Percentiles rank a stretch among this genome's conserved stretches.
Evolutionary conservation across 495 filamentous ascomycete species (phyloP).

Genomic region (Entonaema liquescens): DNA sequence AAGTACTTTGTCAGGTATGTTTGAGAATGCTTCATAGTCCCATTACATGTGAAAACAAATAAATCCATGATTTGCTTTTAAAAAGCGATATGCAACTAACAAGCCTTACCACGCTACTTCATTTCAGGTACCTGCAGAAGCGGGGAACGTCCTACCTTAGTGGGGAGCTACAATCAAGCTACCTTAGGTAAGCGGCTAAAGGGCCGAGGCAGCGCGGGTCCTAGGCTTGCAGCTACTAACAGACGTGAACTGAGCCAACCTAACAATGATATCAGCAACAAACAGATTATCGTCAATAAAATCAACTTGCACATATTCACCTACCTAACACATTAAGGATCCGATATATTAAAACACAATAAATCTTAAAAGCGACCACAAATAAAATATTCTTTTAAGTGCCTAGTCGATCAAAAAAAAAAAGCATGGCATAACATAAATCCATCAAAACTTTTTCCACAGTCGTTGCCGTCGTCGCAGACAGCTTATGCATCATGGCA

Average conservation of each 20-base stretch:
- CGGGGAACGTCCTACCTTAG: conserved; percentile 10
- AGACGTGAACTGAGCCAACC: not conserved
- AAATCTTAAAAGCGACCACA: not conserved
- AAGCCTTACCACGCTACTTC: not conserved
- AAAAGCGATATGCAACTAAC: not conserved
- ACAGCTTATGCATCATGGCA: conserved; percentile 16
- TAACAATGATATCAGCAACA: conserved; percentile 8
- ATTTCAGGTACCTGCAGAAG: conserved; percentile 9
- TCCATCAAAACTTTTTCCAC: not conserved
- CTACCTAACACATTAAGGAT: not conserved
- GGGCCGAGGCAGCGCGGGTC: not conserved
- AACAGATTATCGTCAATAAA: not conserved
- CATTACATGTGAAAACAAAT: not conserved
- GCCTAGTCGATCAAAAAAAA: too few relatives aligned
- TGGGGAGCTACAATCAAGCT: not conserved
- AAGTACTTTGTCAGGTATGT: not conserved
- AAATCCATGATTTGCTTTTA: not conserved
- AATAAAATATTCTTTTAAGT: too few relatives aligned
- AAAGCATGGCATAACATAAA: conserved; percentile 24
- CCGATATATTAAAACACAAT: not conserved
- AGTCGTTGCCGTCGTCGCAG: not conserved
- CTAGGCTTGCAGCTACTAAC: not conserved
- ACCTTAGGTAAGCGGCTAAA: not conserved
- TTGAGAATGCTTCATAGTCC: conserved; percentile 6
- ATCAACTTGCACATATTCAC: not conserved